Base-by-base conservation (phyloP, 768 basidiomycete species). In the Hemileccinum rubropunctum region DNA sequence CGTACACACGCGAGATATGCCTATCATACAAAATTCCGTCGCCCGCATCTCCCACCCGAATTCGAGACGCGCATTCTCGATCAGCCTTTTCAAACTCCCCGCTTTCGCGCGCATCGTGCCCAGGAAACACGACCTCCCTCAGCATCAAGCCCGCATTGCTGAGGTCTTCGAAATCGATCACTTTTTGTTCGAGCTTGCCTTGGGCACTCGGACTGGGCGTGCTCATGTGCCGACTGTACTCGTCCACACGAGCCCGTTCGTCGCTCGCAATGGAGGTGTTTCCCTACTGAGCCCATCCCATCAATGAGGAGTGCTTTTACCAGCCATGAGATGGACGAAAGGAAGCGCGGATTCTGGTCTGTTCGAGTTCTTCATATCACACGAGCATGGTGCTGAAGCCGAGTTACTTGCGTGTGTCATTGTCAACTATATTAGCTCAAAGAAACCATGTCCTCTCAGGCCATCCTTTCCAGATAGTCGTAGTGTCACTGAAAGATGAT, bases 81-180 rank as follows among this genome's bases (percentile, higher is more conserved):
- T 91, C 90, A 49, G 91, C 88, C 71, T 80, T 86, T 61, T 84
- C 83, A 54, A 89, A 54, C 83, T 78, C 3, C 87, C 87, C 0
- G 87, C 88, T 14, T 28, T 51, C 14, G 75, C 78, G 21, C 69
- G 73, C 12, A 81, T 83, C 17, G 88, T 91, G 8, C 88, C 90
- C 9, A 91, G 66, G 73, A 59, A 83, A 85, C 0, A 92, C 83
- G 18, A 86, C 82, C 64, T 90, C 87, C 82, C 9, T 74, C 78
- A 1, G 77, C 72, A 73, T 73, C 56, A 88, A 56, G 6, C 73
- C 76, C 3, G 76, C 71, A 38, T 74, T 73, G 8, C 74, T 75
- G 6, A 85, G 58, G 49, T 82, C 83, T 59, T 90, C 87, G 58
- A 86, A 88, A 62, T 88, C 79, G 47, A 88, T 74, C 2, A 69